A percentile compares a stretch with the other conserved stretches of the same genome.
Conservation (phyloP, 2,329 filamentous ascomycete genomes). For the Teratosphaeria nubilosa region DNA sequence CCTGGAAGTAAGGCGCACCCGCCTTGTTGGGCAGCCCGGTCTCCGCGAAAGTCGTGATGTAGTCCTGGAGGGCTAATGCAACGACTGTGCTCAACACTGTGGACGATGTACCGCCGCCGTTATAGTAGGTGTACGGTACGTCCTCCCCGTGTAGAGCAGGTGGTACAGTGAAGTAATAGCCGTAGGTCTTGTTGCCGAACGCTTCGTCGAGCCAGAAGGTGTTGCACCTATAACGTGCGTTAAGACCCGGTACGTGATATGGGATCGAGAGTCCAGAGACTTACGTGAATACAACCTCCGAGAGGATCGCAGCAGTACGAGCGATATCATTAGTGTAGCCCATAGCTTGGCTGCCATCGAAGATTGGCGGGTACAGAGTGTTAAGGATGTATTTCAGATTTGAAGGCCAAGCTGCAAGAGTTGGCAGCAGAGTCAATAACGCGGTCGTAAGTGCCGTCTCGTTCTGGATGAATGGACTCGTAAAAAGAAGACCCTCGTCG, state of each 20-base stretch:
- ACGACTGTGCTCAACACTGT: conserved; percentile 12
- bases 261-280: background rate
- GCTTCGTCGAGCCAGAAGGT: conserved; percentile 41
- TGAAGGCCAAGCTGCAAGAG: conserved; percentile 18
- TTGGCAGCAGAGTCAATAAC: conserved; percentile 21
- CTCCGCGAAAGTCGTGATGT: conserved; percentile 35
- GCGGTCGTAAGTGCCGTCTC: conserved; percentile 20
- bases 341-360: conserved; percentile 32
- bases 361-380: conserved; percentile 41
- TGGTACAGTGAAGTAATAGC: conserved; percentile 44
- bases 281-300: conserved; percentile 34
- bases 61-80: conserved; percentile 36
- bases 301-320: conserved; percentile 32
- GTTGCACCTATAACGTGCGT: conserved; percentile 33
- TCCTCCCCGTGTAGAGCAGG: conserved; percentile 46
- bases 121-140: conserved; percentile 44
- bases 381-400: conserved; percentile 33
- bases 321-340: conserved; percentile 37
- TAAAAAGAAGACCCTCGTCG: conserved; percentile 37
- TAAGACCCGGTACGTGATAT: background rate
- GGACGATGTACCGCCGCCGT: conserved; percentile 24
- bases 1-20: conserved; percentile 34
- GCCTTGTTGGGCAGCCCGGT: conserved; percentile 29
- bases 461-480: conserved; percentile 28
- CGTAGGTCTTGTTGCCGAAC: conserved; percentile 37